Conservation (phyloP, 495 filamentous ascomycete genomes). For the Daldinia decipiens region DNA sequence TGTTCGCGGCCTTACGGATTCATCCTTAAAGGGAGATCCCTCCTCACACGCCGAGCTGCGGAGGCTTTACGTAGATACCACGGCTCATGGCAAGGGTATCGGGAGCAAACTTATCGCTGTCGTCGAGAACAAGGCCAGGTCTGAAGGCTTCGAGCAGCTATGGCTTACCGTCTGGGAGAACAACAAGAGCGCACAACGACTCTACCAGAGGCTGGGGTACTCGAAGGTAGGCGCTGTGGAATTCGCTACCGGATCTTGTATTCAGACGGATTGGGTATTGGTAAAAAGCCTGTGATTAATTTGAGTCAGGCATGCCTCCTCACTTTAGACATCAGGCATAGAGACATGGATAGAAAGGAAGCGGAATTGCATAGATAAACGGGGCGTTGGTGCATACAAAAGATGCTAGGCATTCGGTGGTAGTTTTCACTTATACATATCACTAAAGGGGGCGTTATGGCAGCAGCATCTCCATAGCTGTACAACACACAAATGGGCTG, state of each 20-base stretch:
- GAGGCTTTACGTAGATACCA: conserved; percentile 52
- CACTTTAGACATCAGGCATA: background rate
- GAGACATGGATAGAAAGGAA: background rate
- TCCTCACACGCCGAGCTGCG: conserved; percentile 50
- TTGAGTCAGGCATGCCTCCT: background rate
- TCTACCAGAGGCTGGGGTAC: conserved; percentile 52
- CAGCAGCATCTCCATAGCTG: background rate
- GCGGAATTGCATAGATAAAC: background rate
- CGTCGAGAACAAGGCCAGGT: conserved; percentile 47
- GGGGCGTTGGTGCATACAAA: background rate
- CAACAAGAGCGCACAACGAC: conserved; percentile 46
- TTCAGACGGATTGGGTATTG: conserved; percentile 51
- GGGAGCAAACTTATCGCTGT: conserved; percentile 48
- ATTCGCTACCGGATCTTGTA: conserved; percentile 48
- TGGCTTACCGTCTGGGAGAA: conserved; percentile 60
- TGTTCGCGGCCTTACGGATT: conserved; percentile 46
- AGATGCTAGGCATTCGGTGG: background rate
- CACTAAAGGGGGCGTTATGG: conserved; percentile 3
- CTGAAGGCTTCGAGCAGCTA: conserved; percentile 48
- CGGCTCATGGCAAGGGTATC: conserved; percentile 49
- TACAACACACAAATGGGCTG: background rate
- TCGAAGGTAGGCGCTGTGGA: conserved; percentile 46
- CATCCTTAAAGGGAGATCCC: conserved; percentile 43
- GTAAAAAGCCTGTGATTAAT: conserved; percentile 15
- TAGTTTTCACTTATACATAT: background rate